Conservation (phyloP, 768 basidiomycete species). For the Infundibulicybe gibba region DNA sequence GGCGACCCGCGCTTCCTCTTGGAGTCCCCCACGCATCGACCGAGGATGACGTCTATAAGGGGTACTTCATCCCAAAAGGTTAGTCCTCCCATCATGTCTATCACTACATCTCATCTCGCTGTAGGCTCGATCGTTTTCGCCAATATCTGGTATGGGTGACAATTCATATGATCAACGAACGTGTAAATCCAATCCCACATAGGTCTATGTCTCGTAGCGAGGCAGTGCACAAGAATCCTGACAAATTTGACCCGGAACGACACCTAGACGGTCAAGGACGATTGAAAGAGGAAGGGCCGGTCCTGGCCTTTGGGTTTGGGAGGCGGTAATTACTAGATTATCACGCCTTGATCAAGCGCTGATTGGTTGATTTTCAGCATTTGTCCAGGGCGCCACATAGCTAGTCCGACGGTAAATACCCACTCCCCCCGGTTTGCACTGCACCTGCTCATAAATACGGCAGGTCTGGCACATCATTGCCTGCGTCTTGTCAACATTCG, state of each 20-base stretch:
- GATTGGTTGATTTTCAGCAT: not conserved
- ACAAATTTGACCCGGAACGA: not conserved
- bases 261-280: not conserved
- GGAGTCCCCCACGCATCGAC: not conserved
- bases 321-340: not conserved
- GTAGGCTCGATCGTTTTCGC: constrained; percentile 4
- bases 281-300: not conserved
- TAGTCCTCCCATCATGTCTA: not conserved
- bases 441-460: not conserved
- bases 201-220: not conserved
- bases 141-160: constrained; percentile 7
- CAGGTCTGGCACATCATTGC: not conserved
- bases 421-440: not conserved
- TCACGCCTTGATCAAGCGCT: not conserved
- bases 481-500: not conserved
- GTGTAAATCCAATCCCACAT: not conserved
- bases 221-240: not conserved
- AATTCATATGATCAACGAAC: not conserved
- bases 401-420: not conserved
- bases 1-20: constrained; percentile 1
- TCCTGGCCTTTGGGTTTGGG: not conserved
- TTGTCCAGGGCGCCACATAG: not conserved
- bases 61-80: constrained; percentile 9
- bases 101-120: not conserved
- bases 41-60: constrained; percentile 10